Evolutionary conservation across 2,329 filamentous ascomycete genomes (phyloP).

Genomic region (Venturia carpophila): DNA sequence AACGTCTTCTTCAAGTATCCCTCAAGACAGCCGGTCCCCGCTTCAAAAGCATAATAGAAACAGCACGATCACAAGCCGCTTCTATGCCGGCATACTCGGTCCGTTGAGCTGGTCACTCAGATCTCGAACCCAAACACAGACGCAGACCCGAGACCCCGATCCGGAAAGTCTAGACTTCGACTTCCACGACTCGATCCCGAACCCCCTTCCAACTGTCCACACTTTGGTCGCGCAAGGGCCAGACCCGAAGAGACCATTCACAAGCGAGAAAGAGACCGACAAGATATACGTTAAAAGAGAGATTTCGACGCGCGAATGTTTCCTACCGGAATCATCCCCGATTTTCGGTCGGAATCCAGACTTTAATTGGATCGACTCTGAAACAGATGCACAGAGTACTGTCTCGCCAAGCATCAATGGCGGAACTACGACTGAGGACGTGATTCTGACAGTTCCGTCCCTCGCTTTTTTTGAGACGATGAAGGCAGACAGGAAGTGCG

Average conservation of each 20-base stretch:
- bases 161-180: neutral
- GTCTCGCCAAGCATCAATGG: neutral
- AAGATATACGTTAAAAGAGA: neutral
- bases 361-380: neutral
- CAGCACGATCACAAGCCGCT: neutral
- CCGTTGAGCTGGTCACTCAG: neutral
- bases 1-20: neutral
- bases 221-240: slow-evolving; percentile 3
- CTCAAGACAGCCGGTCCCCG: neutral
- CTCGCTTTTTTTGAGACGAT: neutral
- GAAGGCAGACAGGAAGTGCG: neutral
- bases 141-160: neutral
- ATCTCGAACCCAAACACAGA: neutral
- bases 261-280: neutral
- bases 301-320: neutral
- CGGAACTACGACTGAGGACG: neutral
- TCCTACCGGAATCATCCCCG: neutral
- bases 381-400: neutral
- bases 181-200: slow-evolving; percentile 6
- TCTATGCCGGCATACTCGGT: neutral
- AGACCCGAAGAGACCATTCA: neutral
- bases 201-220: neutral
- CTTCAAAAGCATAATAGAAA: neutral
- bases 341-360: neutral
- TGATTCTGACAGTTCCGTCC: neutral